Evolutionary conservation across 768 basidiomycete genomes (phyloP), one percentile per base, ranked within the genome.

Genomic region (Podaxis pistillaris): DNA sequence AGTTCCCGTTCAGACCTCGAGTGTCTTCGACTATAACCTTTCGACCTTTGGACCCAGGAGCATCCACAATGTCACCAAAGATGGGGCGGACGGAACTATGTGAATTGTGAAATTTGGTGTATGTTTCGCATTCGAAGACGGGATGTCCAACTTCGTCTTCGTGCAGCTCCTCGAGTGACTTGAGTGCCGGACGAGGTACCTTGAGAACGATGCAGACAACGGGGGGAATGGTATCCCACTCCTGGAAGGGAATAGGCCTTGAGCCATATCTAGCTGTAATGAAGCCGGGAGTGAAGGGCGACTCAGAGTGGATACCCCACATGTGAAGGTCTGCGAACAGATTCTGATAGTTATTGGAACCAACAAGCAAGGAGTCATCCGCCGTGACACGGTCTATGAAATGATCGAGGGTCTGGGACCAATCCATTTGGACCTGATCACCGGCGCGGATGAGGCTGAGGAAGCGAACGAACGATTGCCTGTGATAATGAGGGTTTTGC

Each of bases 401-500:
- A 40, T 56, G 63, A 8, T 67, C 64, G 75, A 88, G 78, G 9
- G 75, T 71, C 24, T 70, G 61, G 0, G 28, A 55, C 87, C 87
- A 88, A 49, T 80, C 71, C 1, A 68, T 69, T 2, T 66, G 47
- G 0, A 79, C 68, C 41, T 74, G 71, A 22, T 69, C 70, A 36
- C 61, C 28, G 4, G 59, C 47, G 62, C 77, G 79, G 37, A 84
- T 72, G 12, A 78, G 66, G 15, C 67, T 66, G 15, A 88, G 69
- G 46, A 88, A 70, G 2, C 74, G 64, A 1, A 73, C 83, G 56
- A 86, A 85, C 36, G 77, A 80, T 40, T 73, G 73, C 12, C 86
- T 78, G 9, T 70, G 76, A 65, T 87, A 86, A 63, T 82, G 82
- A 22, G 78, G 28, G 33, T 66, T 67, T 3, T 50, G n/a, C 1